Percentiles rank a stretch among this genome's conserved stretches.
phyloP scores from a whole-genome alignment of 208 protist species.

The Trypanosoma rangeli region DNA sequence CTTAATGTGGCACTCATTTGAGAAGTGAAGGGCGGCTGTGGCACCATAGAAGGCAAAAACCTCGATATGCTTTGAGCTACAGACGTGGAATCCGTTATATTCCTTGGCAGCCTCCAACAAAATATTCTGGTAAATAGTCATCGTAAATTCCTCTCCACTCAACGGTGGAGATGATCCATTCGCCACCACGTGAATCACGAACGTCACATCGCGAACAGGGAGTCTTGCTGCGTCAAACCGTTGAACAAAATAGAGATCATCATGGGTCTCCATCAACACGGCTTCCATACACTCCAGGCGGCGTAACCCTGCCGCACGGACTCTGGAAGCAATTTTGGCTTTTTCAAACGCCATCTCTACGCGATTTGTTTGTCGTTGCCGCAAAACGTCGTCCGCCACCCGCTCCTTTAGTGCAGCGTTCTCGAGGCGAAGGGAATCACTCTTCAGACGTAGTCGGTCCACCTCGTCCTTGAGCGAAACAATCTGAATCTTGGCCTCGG shows the following conservation, averaged over 20 bases:
- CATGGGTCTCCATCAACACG: conserved; percentile 80
- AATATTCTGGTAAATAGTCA: conserved; percentile 67
- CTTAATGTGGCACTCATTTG: conserved; percentile 68
- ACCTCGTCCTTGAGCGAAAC: conserved; percentile 47
- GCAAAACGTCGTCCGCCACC: conserved; percentile 73
- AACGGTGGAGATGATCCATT: conserved; percentile 36
- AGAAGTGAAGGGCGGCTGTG: conserved; percentile 61
- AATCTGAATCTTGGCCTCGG: conserved; percentile 54
- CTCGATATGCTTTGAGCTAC: conserved; percentile 45
- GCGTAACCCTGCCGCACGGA: conserved; percentile 58
- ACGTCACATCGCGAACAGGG: conserved; percentile 73
- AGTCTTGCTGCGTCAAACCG: conserved; percentile 66
- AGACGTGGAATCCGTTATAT: conserved; percentile 57
- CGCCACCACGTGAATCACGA: conserved; percentile 79
- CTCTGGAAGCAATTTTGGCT: conserved; percentile 42
- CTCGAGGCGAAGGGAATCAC: conserved; percentile 37
- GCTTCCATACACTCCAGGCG: conserved; percentile 71
- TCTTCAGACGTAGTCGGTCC: conserved; percentile 35
- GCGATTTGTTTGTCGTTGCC: conserved; percentile 65
- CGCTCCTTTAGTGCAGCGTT: conserved; percentile 74
- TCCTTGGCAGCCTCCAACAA: conserved; percentile 39
- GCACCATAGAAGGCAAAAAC: conserved; percentile 79
- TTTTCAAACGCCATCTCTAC: conserved; percentile 72
- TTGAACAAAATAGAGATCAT: conserved; percentile 77
- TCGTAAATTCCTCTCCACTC: conserved; percentile 63